phyloP scores from a whole-genome alignment of 2,329 filamentous ascomycete species.

The Cladophialophora yegresii region DNA sequence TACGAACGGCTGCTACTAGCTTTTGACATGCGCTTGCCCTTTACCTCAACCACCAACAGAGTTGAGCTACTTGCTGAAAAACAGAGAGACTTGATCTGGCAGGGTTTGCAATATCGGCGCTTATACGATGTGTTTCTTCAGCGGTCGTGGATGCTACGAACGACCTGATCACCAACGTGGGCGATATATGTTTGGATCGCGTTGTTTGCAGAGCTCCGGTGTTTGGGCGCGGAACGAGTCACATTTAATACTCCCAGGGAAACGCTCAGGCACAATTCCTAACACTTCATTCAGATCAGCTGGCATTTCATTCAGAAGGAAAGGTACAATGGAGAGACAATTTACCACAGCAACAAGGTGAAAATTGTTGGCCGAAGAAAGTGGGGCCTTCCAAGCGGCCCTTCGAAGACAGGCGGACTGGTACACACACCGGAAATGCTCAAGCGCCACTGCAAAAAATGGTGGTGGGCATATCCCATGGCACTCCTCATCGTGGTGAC shows the following conservation, averaged over 20 bases:
- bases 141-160: not conserved
- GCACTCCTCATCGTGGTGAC: not conserved
- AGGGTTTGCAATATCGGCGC: not conserved
- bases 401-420: not conserved
- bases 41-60: not conserved
- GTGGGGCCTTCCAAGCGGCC: not conserved
- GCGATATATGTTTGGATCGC: not conserved
- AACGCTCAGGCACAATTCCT: not conserved
- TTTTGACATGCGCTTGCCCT: not conserved
- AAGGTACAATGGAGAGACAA: not conserved
- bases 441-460: not conserved
- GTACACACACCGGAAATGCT: not conserved
- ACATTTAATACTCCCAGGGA: not conserved
- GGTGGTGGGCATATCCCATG: constrained; percentile 2
- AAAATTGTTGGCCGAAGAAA: not conserved
- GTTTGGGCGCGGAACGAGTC: not conserved
- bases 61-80: not conserved
- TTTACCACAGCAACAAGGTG: not conserved
- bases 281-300: not conserved
- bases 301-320: not conserved
- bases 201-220: not conserved
- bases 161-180: not conserved
- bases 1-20: not conserved
- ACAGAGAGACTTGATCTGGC: not conserved
- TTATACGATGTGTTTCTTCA: not conserved